These are phyloP conservation scores for Citrullus colocynthis DNA, from an alignment of 306 rosid species.

Conservation along the genomic window DNA sequence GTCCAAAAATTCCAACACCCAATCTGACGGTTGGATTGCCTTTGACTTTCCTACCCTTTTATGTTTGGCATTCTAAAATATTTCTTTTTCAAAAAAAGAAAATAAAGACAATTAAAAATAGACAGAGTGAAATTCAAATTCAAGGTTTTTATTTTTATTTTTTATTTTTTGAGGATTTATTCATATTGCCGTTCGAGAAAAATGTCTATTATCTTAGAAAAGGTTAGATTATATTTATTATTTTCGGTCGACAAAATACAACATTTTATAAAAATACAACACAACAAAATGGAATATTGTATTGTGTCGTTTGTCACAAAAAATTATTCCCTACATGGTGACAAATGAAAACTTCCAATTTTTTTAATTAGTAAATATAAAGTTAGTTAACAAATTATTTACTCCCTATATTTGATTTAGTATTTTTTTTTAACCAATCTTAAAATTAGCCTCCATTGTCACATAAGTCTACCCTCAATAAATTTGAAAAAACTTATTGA, in stretches of 20 bases:
- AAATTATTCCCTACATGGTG: too few species aligned
- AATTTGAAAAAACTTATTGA: too few species aligned
- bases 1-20: background rate
- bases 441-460: too few species aligned
- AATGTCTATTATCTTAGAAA: background rate
- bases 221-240: background rate
- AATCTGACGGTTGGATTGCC: background rate
- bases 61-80: background rate
- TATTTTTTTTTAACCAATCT: too few species aligned
- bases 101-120: too few species aligned
- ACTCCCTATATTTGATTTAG: too few species aligned
- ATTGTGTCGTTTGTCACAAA: background rate
- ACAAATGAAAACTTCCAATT: too few species aligned
- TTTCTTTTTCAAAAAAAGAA: too few species aligned
- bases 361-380: too few species aligned
- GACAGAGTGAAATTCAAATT: background rate
- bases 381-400: too few species aligned
- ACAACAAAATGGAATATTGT: background rate
- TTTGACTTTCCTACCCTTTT: background rate
- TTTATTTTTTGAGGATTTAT: background rate
- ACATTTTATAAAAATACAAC: background rate
- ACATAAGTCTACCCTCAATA: too few species aligned
- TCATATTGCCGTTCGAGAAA: background rate
- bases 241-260: background rate
- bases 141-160: background rate